These are phyloP conservation scores for Coniochaeta sp. DNA, from an alignment of 2,329 filamentous ascomycete species.

Conservation along the genomic window DNA sequence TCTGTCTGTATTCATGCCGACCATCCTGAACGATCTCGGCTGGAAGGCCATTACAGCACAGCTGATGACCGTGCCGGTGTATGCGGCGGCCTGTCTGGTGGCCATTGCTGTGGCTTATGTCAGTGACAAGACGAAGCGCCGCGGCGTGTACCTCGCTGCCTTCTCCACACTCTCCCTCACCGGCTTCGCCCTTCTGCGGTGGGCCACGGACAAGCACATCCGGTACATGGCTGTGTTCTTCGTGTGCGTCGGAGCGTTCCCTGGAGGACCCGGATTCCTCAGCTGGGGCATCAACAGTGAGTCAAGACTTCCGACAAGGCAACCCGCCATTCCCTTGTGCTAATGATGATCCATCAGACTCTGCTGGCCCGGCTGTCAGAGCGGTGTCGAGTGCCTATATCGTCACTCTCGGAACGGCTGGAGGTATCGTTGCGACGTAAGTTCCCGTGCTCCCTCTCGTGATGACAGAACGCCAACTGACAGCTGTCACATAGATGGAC, in stretches of 20 bases:
- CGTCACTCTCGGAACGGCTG: constrained; percentile 46
- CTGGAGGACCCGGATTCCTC: constrained; percentile 50
- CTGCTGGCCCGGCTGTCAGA: constrained; percentile 47
- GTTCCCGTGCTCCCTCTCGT: constrained; percentile 11
- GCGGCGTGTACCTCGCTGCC: constrained; percentile 31
- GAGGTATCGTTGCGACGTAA: constrained; percentile 50
- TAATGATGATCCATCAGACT: constrained; percentile 25
- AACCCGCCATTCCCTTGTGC: neutral
- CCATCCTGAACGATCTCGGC: constrained; percentile 34
- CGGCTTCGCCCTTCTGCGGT: constrained; percentile 46
- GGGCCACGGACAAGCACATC: constrained; percentile 31
- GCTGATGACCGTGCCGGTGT: constrained; percentile 37
- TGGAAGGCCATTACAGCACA: constrained; percentile 32
- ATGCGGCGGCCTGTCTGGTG: constrained; percentile 30
- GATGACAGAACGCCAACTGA: constrained; percentile 6
- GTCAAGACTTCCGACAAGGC: constrained; percentile 6
- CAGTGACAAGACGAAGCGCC: constrained; percentile 33
- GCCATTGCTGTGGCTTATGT: constrained; percentile 30
- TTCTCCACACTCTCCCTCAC: constrained; percentile 36
- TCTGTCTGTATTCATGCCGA: constrained; percentile 41
- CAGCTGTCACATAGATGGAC: constrained; percentile 36
- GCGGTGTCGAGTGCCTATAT: constrained; percentile 50
- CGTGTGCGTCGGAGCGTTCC: constrained; percentile 48
- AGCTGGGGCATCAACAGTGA: constrained; percentile 51
- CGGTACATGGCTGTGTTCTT: constrained; percentile 48